Evolutionary conservation across 2,329 filamentous ascomycete genomes (phyloP).

Genomic region (Colletotrichum paranaense): DNA sequence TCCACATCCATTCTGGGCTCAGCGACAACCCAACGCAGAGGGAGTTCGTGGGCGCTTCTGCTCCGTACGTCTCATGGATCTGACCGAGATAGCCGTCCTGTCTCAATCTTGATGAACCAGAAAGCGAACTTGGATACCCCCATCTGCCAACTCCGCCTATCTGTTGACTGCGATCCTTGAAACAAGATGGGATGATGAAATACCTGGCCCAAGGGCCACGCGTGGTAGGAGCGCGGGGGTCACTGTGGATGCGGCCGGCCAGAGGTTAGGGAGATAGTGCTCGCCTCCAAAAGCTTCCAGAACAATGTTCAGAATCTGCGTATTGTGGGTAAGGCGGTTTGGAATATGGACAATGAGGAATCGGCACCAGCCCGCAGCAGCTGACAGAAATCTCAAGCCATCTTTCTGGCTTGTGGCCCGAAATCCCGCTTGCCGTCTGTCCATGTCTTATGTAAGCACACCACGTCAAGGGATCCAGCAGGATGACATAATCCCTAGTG

Average conservation of each 20-base stretch:
- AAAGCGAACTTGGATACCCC: not conserved
- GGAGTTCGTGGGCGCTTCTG: not conserved
- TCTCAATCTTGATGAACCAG: not conserved
- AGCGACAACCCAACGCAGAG: not conserved
- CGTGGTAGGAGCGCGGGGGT: constrained; percentile 5
- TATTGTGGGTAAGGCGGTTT: not conserved
- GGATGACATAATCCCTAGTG: not conserved
- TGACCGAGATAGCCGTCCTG: constrained; percentile 9
- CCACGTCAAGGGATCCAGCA: not conserved
- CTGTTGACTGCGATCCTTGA: constrained; percentile 18
- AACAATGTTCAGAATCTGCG: not conserved
- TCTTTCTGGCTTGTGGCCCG: not conserved
- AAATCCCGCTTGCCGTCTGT: not conserved
- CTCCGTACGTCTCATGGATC: not conserved
- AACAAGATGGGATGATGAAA: constrained; percentile 23
- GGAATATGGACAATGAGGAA: not conserved
- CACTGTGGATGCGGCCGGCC: not conserved
- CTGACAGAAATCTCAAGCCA: not conserved
- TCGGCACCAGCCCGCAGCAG: not conserved
- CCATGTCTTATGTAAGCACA: not conserved
- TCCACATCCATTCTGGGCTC: not conserved
- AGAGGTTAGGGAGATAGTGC: constrained; percentile 16
- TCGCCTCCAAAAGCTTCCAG: constrained; percentile 15
- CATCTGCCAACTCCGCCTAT: not conserved
- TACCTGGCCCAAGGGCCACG: not conserved